Evolutionary conservation across 2,329 filamentous ascomycete genomes (phyloP), one percentile per base, ranked within the genome.

Genomic region (Byssoonygena ceratinophila): DNA sequence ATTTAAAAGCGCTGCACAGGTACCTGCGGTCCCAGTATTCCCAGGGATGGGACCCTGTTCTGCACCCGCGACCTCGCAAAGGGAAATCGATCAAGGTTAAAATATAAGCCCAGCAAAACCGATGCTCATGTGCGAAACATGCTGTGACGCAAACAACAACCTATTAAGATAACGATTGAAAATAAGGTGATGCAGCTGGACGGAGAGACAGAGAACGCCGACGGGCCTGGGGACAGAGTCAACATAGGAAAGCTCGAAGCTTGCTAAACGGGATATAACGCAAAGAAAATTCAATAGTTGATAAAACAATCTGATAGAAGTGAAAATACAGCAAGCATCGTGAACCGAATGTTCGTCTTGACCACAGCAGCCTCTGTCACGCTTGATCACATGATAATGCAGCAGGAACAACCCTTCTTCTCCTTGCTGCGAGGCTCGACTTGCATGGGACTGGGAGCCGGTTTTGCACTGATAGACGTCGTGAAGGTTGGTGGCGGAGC

Each of bases 321-420:
- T 18, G 27, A 40, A 46, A 23, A 41, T 32, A 20, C 14, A 29
- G 44, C 12, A 27, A 29, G 22, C 12, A 46, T n/a, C 4, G 20
- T 16, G 25, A 29, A 22, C 29, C 9, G 22, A 36, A 18, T n/a
- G n/a, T n/a, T n/a, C n/a, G n/a, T n/a, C n/a, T n/a, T n/a, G n/a
- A n/a, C n/a, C n/a, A n/a, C n/a, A n/a, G n/a, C n/a, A n/a, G n/a
- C 12, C 4, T 9, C 7, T 14, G 2, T 6, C 16, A 12, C 2
- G 4, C 29, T 23, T 25, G 27, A 23, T 47, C 48, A 88, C 85
- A 88, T 88, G 59, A 90, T 77, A 56, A 87, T 73, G 68, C 85
- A 89, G 67, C 84, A 85, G 54, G 79, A 81, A 59, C 83, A 84
- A 9, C 80, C 77, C 57, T 75, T 78, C 57, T 75, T 78, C 61